Base-by-base conservation (phyloP, 2,329 filamentous ascomycete species). In the Dothistroma septosporum region DNA sequence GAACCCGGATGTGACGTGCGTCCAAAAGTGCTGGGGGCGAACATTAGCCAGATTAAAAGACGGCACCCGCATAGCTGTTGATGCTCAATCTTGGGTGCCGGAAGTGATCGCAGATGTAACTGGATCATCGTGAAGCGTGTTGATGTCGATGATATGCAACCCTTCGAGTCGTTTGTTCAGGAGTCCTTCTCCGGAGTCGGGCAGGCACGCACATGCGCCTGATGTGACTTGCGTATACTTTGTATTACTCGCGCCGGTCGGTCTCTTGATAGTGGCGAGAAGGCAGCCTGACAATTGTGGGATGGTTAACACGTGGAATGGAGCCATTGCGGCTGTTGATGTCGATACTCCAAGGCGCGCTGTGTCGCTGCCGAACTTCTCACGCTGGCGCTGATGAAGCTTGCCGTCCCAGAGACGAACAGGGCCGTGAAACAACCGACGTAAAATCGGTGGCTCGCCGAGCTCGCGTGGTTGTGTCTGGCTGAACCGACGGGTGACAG, bases 361-460 rank as follows among this genome's bases (percentile, higher is more conserved):
- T 47, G 21, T 21, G 14, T n/a, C 53, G 53, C 53, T 59, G 21
- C 41, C 50, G 50, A 49, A 49, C 48, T 35, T 54, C 37, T 4
- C 31, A 33, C 49, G 37, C 46, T 57, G 31, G 28, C 22, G 44
- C 31, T 52, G 22, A 48, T 58, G 31, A 52, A 58, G 56, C 33
- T 16, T 49, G 46, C 53, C 14, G 22, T 14, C 50, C 12, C 32
- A 50, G 19, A 31, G 41, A 32, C 54, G 55, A 41, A 32, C 48
- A 53, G 28, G 56, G 41, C 57, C 57, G 57, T 53, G 57, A 47
- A 59, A 59, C 57, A 46, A 31, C 57, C 57, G 57, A 59, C 48
- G 24, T 37, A 35, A 24, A 28, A 57, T 47, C 12, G 50, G 7
- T 35, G 50, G 4, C n/a, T 53, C n/a, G n/a, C n/a, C n/a, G n/a